Evolutionary conservation across 306 rosid species (phyloP), one percentile per base, ranked within the genome.

Genomic region (Quercus aquifolioides): DNA sequence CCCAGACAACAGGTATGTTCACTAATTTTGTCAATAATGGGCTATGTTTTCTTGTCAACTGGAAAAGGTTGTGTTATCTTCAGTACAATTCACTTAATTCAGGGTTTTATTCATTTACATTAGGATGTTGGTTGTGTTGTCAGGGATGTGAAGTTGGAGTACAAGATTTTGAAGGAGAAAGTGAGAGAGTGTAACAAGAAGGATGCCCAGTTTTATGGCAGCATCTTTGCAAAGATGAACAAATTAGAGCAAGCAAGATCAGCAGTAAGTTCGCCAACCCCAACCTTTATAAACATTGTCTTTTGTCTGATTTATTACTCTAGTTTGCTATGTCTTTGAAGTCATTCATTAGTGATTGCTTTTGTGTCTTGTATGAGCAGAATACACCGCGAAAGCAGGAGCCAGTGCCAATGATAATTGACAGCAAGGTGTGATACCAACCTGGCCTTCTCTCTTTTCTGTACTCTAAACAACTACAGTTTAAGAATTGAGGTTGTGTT

Each of bases 61-160:
- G 54, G 54, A 3, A 11, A 49, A 49, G 54, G 15, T 49, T 3
- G 17, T 12, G 54, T 49, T 49, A 13, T 49, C 54, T 49, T 49
- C 4, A 10, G 17, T 49, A 10, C 4, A 11, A 49, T 13, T 49
- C 17, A 3, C 15, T 49, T 3, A 49, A 49, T 49, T 11, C 54
- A 49, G 17, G 54, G 54, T 49, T 49, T 49, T 49, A 49, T 12
- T 49, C 54, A 49, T 49, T 49, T 49, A 49, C 54, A 49, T 13
- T 49, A 12, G 52, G 54, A 38, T 59, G 19, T 68, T n/a, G 15
- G 2, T 58, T 67, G 7, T 75, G 55, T 26, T 55, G 18, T 15
- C 76, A 94, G 98, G 94, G 96, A 94, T 59, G 91, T 92, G 77
- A 94, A 90, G 81, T 81, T 90, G 92, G 98, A 90, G 82, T 91